Percentiles rank a stretch among this genome's conserved stretches.
Evolutionary conservation across 2,329 filamentous ascomycete genomes (phyloP).

Genomic region (Orbilia oligospora): DNA sequence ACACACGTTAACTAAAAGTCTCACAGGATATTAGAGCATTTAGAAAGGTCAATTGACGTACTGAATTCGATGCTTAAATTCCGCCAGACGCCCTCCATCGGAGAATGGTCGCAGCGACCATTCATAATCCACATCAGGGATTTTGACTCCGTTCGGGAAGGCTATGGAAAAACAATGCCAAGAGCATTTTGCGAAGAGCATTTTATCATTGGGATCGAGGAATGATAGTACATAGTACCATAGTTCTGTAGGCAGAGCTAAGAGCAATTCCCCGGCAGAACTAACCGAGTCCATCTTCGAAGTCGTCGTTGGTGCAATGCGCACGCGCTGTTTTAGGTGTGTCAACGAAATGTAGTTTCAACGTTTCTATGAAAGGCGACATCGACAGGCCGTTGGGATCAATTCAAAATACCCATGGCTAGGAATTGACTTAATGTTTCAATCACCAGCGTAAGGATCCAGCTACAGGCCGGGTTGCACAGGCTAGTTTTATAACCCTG

Average conservation of each 20-base stretch:
- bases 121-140: background rate
- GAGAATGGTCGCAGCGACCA: background rate
- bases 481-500: too few relatives aligned
- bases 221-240: constrained; percentile 9
- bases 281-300: background rate
- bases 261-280: background rate
- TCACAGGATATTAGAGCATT: background rate
- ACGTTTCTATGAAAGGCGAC: too few relatives aligned
- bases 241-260: background rate
- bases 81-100: constrained; percentile 7
- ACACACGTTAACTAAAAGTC: background rate
- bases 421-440: too few relatives aligned
- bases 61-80: background rate
- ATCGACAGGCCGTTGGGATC: too few relatives aligned
- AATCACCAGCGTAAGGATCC: too few relatives aligned
- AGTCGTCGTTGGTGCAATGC: background rate
- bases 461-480: too few relatives aligned
- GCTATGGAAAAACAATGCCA: constrained; percentile 22
- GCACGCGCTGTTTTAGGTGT: background rate
- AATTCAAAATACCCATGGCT: too few relatives aligned
- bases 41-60: background rate
- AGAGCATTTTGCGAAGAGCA: constrained; percentile 2
- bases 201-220: background rate
- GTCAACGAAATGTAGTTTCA: too few relatives aligned
- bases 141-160: constrained; percentile 10